Evolutionary conservation across 2,329 filamentous ascomycete genomes (phyloP), one percentile per base, ranked within the genome.

Genomic region (Trichophyton mentagrophytes): DNA sequence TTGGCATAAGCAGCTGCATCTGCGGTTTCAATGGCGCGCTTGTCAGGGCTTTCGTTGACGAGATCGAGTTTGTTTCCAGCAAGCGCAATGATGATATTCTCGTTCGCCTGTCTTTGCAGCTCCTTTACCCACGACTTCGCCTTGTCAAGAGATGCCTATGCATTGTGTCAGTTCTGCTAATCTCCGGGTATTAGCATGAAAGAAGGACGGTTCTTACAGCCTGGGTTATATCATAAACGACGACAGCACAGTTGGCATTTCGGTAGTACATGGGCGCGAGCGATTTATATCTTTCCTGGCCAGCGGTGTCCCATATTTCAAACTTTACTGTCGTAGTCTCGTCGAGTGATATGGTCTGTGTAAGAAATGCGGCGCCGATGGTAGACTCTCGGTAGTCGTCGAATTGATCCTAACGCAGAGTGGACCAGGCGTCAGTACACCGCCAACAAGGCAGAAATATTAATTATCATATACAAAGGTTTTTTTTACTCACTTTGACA

Each of bases 91-190:
- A 99, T 91, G 75, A 99, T 99, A 77, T 97, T 97, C 77, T 99
- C 93, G 79, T 97, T 99, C 65, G 95, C 93, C 78, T 99, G 93
- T 72, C 93, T 87, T 77, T 99, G 93, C 60, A 99, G 85, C 74
- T 99, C 93, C 79, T 97, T 97, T 62, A 99, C 92, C 93, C 93
- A 99, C 51, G 91, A 88, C 77, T 99, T 99, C 68, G 95, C 95
- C 81, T 99, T 99, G 77, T 99, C 95, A 71, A 99, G 81, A 56
- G 93, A 99, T 66, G 91, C 85, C 93, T 99, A 61, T 66, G 25
- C 62, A 17, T 40, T 13, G 33, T 33, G 11, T 62, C 20, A 51
- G 57, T 58, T 17, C 57, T 15, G 11, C n/a, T 38, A 61, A 60
- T 33, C 27, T 30, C 38, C 40, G 22, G 56, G 20, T 25, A 46